Evolutionary conservation across 164 flowering plant genomes (phyloP).

Genomic region (Kingdonia uniflora): DNA sequence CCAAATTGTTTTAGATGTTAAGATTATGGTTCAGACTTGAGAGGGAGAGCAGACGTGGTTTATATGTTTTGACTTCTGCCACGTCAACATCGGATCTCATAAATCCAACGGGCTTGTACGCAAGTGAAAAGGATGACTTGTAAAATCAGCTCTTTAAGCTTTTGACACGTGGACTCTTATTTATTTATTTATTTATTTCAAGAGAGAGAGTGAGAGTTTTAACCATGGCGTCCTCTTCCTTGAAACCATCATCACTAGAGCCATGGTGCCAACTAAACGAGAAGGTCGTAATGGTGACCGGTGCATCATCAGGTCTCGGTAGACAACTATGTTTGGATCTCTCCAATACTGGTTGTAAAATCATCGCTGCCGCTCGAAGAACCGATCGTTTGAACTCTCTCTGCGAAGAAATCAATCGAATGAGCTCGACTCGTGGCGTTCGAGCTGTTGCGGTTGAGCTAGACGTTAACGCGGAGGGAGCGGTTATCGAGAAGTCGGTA

Average conservation of each 20-base stretch:
- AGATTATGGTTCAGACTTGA: no score
- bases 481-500: conserved; percentile 33
- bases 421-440: conserved; percentile 9
- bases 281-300: conserved; percentile 63
- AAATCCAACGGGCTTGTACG: no score
- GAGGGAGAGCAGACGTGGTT: no score
- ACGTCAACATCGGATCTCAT: no score
- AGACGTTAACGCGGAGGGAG: conserved; percentile 38
- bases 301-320: conserved; percentile 76
- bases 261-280: conserved; percentile 33
- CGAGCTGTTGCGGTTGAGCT: conserved; percentile 26
- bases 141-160: no score
- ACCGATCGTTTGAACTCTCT: conserved; percentile 46
- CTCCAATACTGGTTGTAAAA: conserved; percentile 51
- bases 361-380: conserved; percentile 73
- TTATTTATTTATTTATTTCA: no score
- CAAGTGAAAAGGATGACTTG: no score
- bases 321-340: conserved; percentile 51
- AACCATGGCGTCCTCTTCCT: no score
- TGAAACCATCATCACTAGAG: conserved; percentile 20
- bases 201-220: no score
- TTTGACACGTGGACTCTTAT: no score
- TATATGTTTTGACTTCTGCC: no score
- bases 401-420: conserved; percentile 46
- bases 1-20: no score